phyloP scores from a whole-genome alignment of 2,329 filamentous ascomycete species.

The Cladophialophora carrionii region DNA sequence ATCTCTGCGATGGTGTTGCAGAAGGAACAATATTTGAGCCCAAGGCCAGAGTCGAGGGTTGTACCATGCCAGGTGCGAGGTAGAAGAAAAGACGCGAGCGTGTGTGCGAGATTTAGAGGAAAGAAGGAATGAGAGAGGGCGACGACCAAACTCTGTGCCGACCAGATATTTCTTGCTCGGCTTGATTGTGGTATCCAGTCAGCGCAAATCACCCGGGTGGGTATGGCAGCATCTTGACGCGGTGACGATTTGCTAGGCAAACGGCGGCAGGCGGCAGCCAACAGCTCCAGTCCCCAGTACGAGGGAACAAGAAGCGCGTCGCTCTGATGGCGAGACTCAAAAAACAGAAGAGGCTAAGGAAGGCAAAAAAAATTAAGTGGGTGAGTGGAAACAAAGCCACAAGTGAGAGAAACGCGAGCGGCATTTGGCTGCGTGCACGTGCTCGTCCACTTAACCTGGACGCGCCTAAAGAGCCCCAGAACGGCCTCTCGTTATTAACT shows the following conservation, averaged over 20 bases:
- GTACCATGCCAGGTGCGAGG: background rate
- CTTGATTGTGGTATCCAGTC: slow-evolving; percentile 11
- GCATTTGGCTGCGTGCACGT: background rate
- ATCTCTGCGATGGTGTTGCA: slow-evolving; percentile 24
- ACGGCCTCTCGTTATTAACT: too few species aligned
- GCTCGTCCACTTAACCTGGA: background rate
- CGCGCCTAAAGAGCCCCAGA: background rate
- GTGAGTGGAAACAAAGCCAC: background rate
- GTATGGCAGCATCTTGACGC: slow-evolving; percentile 1
- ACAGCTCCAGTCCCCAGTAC: background rate
- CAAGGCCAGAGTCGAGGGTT: background rate
- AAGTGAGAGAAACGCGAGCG: background rate
- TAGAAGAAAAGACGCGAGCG: background rate
- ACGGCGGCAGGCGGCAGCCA: slow-evolving; percentile 5
- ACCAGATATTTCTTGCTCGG: slow-evolving; percentile 8
- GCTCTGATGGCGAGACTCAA: background rate
- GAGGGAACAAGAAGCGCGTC: too few species aligned
- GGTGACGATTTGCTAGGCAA: background rate
- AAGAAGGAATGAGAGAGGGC: background rate
- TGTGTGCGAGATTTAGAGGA: slow-evolving; percentile 3
- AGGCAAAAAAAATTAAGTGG: slow-evolving; percentile 7
- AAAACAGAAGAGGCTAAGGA: slow-evolving; percentile 1
- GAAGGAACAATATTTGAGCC: slow-evolving; percentile 4
- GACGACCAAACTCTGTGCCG: background rate
- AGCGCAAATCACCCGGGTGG: slow-evolving; percentile 3